Conservation (phyloP, 2,329 filamentous ascomycete genomes). For the Cordyceps pruinosa region DNA sequence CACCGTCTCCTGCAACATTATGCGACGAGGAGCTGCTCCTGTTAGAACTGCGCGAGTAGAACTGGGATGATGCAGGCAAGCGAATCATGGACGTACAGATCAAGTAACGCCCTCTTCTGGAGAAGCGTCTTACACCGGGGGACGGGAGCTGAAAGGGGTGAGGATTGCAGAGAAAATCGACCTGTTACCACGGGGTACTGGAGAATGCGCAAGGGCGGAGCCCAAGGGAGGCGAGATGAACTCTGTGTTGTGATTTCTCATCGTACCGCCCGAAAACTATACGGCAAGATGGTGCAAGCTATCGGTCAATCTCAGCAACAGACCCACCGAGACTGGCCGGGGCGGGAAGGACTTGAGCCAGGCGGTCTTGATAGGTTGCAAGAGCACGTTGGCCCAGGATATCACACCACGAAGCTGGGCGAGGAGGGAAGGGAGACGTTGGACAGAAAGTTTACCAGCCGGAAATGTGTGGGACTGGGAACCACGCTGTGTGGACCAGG, state of each 20-base stretch:
- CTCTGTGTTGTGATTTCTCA: not conserved
- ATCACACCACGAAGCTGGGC: constrained; percentile 10
- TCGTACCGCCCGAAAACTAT: not conserved
- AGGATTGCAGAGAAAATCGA: not conserved
- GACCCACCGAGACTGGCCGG: not conserved
- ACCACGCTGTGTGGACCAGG: constrained; percentile 1
- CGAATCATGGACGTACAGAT: constrained; percentile 9
- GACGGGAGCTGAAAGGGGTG: not conserved
- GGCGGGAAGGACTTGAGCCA: constrained; percentile 7
- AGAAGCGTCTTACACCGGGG: not conserved
- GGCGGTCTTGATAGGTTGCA: constrained; percentile 9
- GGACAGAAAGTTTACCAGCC: constrained; percentile 5
- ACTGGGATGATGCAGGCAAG: constrained; percentile 7
- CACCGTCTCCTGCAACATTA: constrained; percentile 7
- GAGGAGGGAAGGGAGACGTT: constrained; percentile 8
- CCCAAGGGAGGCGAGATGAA: constrained; percentile 7
- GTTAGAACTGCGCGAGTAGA: not conserved
- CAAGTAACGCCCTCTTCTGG: not conserved
- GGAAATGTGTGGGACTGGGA: constrained; percentile 12
- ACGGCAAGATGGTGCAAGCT: constrained; percentile 3
- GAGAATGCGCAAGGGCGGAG: not conserved
- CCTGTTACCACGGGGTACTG: not conserved
- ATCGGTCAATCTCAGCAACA: constrained; percentile 9
- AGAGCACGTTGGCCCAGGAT: not conserved
- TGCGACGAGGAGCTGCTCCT: constrained; percentile 1